Evolutionary conservation across 2,329 filamentous ascomycete genomes (phyloP).

Genomic region (Cladosporium oxysporum): DNA sequence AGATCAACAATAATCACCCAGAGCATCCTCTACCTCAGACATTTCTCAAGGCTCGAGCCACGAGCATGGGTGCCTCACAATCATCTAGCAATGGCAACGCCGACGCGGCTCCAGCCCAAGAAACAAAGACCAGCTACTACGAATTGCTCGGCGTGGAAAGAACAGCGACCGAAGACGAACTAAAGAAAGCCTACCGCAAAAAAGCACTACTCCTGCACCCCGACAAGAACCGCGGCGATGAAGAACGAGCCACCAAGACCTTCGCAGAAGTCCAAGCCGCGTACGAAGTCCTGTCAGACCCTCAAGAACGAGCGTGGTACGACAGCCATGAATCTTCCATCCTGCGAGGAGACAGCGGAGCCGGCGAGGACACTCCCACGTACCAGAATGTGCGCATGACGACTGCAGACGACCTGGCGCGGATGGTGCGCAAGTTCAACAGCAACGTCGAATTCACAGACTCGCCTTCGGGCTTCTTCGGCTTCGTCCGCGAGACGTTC

Average conservation of each 20-base stretch:
- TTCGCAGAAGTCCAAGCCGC: conserved; percentile 93
- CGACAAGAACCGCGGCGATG: conserved; percentile 86
- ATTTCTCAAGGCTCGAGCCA: not conserved
- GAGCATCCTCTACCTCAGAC: not conserved
- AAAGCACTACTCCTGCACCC: conserved; percentile 94
- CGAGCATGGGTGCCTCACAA: conserved; percentile 18
- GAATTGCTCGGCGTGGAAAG: conserved; percentile 75
- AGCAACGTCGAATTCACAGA: conserved; percentile 78
- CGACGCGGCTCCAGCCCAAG: conserved; percentile 16
- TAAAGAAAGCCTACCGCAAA: conserved; percentile 88
- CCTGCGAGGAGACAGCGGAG: conserved; percentile 61
- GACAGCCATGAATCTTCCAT: conserved; percentile 90
- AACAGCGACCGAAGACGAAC: conserved; percentile 80
- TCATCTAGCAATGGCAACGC: not conserved
- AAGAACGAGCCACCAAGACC: conserved; percentile 75
- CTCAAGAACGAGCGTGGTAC: conserved; percentile 96
- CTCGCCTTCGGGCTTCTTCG: conserved; percentile 79
- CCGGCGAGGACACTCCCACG: conserved; percentile 55
- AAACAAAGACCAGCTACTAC: conserved; percentile 76
- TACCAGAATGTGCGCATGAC: conserved; percentile 73
- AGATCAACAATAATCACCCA: not conserved
- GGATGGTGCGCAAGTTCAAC: conserved; percentile 78
- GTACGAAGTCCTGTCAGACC: conserved; percentile 93
- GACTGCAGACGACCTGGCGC: conserved; percentile 75
- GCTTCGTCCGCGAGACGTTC: conserved; percentile 74